These are phyloP conservation scores for Polygonum aviculare DNA, from an alignment of 148 eudicot genomes.

Conservation along the genomic window DNA sequence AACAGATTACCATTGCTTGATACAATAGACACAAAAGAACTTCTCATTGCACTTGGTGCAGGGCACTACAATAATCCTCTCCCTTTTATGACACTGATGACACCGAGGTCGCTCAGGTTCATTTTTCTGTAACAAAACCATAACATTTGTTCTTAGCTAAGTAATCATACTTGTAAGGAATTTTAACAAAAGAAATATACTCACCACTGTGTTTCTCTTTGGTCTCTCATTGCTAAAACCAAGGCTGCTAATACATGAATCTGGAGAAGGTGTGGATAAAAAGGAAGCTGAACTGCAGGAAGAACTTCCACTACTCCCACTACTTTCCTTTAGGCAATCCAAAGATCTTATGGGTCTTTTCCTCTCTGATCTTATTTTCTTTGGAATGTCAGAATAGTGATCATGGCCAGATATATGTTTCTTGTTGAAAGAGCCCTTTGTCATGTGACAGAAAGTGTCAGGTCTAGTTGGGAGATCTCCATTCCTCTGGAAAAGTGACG, in stretches of 20 bases:
- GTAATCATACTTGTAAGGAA: not conserved
- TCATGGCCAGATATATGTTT: not conserved
- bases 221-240: not conserved
- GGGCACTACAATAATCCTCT: conserved; percentile 50
- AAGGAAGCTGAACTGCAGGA: conserved; percentile 5
- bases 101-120: conserved; percentile 17
- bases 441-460: conserved; percentile 3
- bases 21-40: conserved; percentile 55
- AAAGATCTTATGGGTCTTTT: not conserved
- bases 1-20: conserved; percentile 52
- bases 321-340: not conserved
- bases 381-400: not conserved
- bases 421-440: not conserved
- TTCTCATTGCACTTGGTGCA: conserved; percentile 48
- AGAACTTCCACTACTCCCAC: not conserved
- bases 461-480: not conserved
- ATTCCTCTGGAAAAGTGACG: not conserved
- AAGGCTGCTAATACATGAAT: conserved; percentile 3
- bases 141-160: not conserved
- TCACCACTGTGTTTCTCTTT: not conserved
- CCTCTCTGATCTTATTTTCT: conserved; percentile 7
- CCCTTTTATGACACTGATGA: conserved; percentile 59
- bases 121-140: conserved; percentile 5
- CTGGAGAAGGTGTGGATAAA: not conserved
- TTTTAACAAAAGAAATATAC: not conserved